Conservation (phyloP, 1,284 basidiomycete genomes). For the Marasmius fiardii region DNA sequence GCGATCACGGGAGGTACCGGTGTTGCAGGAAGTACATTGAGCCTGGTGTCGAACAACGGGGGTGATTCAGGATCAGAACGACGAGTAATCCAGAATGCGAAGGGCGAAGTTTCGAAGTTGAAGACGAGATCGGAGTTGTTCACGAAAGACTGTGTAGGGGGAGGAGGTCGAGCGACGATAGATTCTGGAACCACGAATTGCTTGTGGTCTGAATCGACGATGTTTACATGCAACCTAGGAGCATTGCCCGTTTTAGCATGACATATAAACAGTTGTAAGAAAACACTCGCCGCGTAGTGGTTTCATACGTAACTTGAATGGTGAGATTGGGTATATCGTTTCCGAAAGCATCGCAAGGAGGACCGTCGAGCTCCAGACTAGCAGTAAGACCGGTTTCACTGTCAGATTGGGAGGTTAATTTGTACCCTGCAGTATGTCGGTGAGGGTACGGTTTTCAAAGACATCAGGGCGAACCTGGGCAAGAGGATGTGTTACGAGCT, state of each 20-base stretch:
- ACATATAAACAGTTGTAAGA: background rate
- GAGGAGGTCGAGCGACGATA: slow-evolving; percentile 47
- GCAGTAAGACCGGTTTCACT: slow-evolving; percentile 52
- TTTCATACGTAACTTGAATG: slow-evolving; percentile 66
- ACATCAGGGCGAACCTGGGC: background rate
- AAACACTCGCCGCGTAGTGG: slow-evolving; percentile 42
- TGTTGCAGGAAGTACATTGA: slow-evolving; percentile 48
- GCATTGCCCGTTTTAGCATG: background rate
- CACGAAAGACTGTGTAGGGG: slow-evolving; percentile 31
- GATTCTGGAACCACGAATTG: slow-evolving; percentile 70
- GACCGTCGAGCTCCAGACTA: slow-evolving; percentile 52
- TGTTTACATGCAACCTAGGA: slow-evolving; percentile 72
- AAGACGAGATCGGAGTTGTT: slow-evolving; percentile 58
- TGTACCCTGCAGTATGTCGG: slow-evolving; percentile 42
- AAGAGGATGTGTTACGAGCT: background rate
- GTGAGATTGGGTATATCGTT: slow-evolving; percentile 61
- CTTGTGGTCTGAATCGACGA: slow-evolving; percentile 60
- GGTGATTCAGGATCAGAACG: slow-evolving; percentile 50
- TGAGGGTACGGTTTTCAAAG: background rate
- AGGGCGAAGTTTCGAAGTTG: slow-evolving; percentile 63
- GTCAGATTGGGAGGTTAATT: slow-evolving; percentile 41
- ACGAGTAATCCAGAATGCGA: slow-evolving; percentile 78
- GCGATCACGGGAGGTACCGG: slow-evolving; percentile 48
- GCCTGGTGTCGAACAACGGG: slow-evolving; percentile 75
- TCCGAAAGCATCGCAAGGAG: slow-evolving; percentile 71